Base-by-base conservation (phyloP, 2,329 filamentous ascomycete genomes). In the Hymenoscyphus albidus region DNA sequence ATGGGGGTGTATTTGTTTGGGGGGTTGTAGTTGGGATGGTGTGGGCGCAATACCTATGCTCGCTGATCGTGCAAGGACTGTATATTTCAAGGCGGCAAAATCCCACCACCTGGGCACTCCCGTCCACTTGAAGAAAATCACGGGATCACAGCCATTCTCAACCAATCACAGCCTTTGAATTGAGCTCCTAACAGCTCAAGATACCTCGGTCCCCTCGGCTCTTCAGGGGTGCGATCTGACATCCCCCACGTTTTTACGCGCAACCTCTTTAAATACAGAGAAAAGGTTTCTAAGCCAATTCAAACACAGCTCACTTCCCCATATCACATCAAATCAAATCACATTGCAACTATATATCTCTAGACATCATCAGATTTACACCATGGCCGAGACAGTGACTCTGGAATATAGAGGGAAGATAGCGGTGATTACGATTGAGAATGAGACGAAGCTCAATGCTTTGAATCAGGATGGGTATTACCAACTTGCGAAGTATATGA, bases 401-500 rank as follows among this genome's bases (percentile, higher is more conserved):
- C 74, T 91, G 71, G 82, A 86, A 67, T 90, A 88, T 76, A 80
- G 82, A 71, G 89, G 85, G 76, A 88, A 87, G 65, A 79, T 93
- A 69, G 92, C 94, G 73, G 86, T 93, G 74, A 88, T 99, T 77
- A 97, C 92, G 18, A 88, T 99, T 75, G 89, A 93, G 78, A 89
- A 91, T 61, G 85, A 88, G 62, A 85, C 88, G 75, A 97, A 97
- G 80, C 91, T 98, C 77, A 96, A 96, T 77, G 92, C 94, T 39
- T 80, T 97, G 61, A 84, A 80, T 65, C 82, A 85, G 72, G 80
- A 85, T 67, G 83, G 88, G 61, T 98, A 97, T 81, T 96, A 90
- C 76, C 83, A 87, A 38, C 83, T 98, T 54, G 87, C 90, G 1
- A 83, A 85, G 70, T 83, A 86, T 59, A 79, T 99, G 75, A 85